These are phyloP conservation scores for Sugiyamaella grinbergsii DNA, from an alignment of 1,139 yeast species.

Conservation along the genomic window DNA sequence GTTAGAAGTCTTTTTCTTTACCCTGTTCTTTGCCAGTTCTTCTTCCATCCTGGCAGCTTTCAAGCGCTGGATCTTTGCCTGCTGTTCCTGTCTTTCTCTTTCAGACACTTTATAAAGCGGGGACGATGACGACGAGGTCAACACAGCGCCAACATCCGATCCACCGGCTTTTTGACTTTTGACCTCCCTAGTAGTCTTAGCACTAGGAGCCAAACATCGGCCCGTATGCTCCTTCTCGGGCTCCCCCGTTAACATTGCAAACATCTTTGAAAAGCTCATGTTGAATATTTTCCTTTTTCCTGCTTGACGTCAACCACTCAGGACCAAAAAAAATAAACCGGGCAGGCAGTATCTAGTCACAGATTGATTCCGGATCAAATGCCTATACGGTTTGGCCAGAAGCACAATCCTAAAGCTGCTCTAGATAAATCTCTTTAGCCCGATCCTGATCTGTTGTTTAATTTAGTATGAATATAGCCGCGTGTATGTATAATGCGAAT, in stretches of 20 bases:
- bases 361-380: no score
- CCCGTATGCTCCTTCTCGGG: constrained; percentile 19
- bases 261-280: constrained; percentile 35
- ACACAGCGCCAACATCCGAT: constrained; percentile 5
- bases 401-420: no score
- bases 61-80: constrained; percentile 35
- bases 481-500: no score
- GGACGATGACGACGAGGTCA: constrained; percentile 4
- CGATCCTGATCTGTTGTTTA: no score
- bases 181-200: not conserved
- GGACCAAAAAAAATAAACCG: no score
- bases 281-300: not conserved
- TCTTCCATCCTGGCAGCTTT: constrained; percentile 37
- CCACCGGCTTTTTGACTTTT: not conserved
- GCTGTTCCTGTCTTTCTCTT: constrained; percentile 34
- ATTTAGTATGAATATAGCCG: no score
- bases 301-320: no score
- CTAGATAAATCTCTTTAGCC: no score
- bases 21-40: constrained; percentile 16
- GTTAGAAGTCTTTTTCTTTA: constrained; percentile 22
- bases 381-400: no score
- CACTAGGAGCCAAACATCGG: not conserved
- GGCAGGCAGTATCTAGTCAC: no score
- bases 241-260: constrained; percentile 32
- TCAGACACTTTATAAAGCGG: constrained; percentile 28